Percentiles rank a stretch among this genome's conserved stretches.
phyloP scores from a whole-genome alignment of 108 stramenopile genomes.

The Pseudonitzschia pungens region DNA sequence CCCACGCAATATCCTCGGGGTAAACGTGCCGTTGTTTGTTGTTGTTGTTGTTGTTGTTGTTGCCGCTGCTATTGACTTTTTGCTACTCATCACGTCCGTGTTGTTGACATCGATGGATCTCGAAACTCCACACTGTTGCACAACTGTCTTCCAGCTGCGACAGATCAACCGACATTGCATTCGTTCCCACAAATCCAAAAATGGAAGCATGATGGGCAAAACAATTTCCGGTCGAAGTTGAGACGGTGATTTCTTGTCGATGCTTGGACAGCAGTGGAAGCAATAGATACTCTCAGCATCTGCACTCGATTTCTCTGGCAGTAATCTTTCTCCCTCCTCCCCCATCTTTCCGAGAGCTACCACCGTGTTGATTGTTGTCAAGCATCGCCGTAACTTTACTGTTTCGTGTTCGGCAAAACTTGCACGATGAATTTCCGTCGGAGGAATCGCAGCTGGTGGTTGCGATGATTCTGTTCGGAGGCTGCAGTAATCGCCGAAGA shows the following conservation, averaged over 20 bases:
- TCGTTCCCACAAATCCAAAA: constrained; percentile 43
- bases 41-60: no score
- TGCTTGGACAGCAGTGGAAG: neutral
- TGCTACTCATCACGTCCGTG: neutral
- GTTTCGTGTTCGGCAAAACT: constrained; percentile 65
- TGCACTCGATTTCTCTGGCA: neutral
- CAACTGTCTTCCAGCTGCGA: constrained; percentile 43
- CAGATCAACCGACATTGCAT: constrained; percentile 54
- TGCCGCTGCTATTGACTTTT: neutral
- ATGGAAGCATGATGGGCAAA: constrained; percentile 55
- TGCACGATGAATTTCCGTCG: constrained; percentile 43
- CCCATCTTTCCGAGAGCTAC: neutral
- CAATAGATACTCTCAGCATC: neutral
- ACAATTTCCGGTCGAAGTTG: constrained; percentile 47
- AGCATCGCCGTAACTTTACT: constrained; percentile 45
- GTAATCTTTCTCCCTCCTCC: neutral
- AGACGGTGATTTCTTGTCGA: constrained; percentile 21
- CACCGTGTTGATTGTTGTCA: neutral
- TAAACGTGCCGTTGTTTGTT: constrained; percentile 11
- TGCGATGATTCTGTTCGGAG: neutral
- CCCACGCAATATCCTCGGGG: constrained; percentile 40
- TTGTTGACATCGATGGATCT: constrained; percentile 45
- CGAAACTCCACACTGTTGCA: constrained; percentile 52
- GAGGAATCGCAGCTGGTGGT: constrained; percentile 15
- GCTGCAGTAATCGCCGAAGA: neutral